Evolutionary conservation across 2,329 filamentous ascomycete genomes (phyloP), one percentile per base, ranked within the genome.

Genomic region (Colletotrichum lindemuthianum): DNA sequence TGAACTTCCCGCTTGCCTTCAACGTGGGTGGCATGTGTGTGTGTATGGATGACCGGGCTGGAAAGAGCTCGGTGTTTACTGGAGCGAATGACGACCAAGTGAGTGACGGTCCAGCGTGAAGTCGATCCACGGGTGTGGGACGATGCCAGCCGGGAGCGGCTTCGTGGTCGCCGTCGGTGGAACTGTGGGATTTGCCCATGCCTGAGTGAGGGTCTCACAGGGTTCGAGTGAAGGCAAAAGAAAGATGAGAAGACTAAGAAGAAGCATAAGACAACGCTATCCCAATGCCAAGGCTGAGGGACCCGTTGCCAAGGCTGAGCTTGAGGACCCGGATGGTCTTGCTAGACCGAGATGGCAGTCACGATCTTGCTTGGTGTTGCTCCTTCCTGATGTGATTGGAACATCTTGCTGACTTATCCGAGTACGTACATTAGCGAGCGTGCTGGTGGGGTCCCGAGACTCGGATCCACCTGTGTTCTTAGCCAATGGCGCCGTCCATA

Each of bases 231-330:
- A 33, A 56, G 57, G 45, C 44, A 52, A 33, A 36, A 13, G 36
- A 48, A 34, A 41, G 36, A 54, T 9, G 1, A 32, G 48, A 43
- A 63, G 44, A 39, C 48, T 9, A 1, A 32, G 48, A 43, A 63
- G 44, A 39, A 63, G 61, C 61, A 55, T 56, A 61, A 65, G 36
- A 61, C 58, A 36, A 65, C 63, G 58, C n/a, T 12, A 41, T 48
- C 36, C n/a, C 16, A 43, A 36, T 63, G 63, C 63, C 63, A 65
- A 65, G 63, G 63, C 63, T 65, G 63, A 65, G 12, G n/a, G 50
- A 40, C 63, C 58, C 51, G 40, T 57, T 41, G 63, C 63, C 63
- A 65, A 65, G 63, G 59, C 47, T 65, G 61, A 53, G 51, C 52
- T 24, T 10, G 45, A 48, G 58, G 10, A 65, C 63, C 63, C 40